Evolutionary conservation across 2,329 filamentous ascomycete species (phyloP).

Genomic region (Botrytis byssoidea): DNA sequence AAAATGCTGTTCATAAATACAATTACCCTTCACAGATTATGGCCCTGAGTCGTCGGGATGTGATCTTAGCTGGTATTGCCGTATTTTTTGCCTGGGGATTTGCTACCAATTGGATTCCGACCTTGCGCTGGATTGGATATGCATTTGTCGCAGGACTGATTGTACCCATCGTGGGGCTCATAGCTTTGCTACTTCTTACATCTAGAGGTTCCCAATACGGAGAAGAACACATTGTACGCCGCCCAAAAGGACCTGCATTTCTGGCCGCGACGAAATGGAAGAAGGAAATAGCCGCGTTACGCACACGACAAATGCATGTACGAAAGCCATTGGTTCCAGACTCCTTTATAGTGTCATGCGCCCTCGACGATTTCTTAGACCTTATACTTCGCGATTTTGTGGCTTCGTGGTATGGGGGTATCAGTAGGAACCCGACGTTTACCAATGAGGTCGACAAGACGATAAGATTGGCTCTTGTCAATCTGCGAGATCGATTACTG

Average conservation of each 20-base stretch:
- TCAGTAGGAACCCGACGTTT: constrained; percentile 78
- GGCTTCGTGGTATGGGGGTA: constrained; percentile 81
- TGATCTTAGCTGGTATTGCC: constrained; percentile 64
- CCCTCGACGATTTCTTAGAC: constrained; percentile 75
- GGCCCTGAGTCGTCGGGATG: constrained; percentile 73
- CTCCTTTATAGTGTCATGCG: constrained; percentile 74
- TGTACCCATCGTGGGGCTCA: constrained; percentile 52
- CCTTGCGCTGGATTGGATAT: constrained; percentile 80
- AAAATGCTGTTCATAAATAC: constrained; percentile 36
- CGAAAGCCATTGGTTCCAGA: constrained; percentile 69
- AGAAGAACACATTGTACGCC: constrained; percentile 44
- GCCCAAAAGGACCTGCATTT: constrained; percentile 56
- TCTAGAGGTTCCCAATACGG: constrained; percentile 51
- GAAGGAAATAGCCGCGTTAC: constrained; percentile 65
- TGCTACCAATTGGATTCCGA: constrained; percentile 76
- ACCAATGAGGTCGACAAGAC: constrained; percentile 81
- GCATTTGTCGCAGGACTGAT: constrained; percentile 73
- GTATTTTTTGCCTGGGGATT: constrained; percentile 87
- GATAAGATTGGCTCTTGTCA: constrained; percentile 69
- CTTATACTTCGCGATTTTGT: constrained; percentile 82
- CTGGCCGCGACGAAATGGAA: constrained; percentile 64
- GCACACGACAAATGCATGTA: constrained; percentile 64
- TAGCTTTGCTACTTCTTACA: constrained; percentile 61
- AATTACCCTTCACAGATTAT: constrained; percentile 44
- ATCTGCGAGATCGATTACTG: constrained; percentile 69